These are phyloP conservation scores for Erigeron canadensis DNA, from an alignment of 129 eudicot species.

Conservation along the genomic window DNA sequence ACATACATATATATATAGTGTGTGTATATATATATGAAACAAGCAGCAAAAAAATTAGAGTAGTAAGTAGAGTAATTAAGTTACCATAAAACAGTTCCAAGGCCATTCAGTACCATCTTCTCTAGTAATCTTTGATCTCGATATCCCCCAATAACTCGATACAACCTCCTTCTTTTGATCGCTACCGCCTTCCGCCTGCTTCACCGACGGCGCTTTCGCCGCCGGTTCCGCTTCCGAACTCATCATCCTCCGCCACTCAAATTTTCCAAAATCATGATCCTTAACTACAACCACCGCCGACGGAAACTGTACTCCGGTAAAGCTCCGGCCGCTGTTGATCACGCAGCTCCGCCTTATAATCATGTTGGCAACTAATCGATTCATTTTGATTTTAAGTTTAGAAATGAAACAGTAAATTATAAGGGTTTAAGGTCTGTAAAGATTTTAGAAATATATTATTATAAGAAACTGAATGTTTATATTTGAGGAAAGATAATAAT, in stretches of 20 bases:
- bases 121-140: conserved; percentile 45
- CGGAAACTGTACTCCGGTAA: conserved; percentile 32
- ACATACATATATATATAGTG: neutral
- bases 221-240: conserved; percentile 39
- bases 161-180: conserved; percentile 30
- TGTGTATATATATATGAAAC: neutral
- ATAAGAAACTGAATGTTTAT: conserved; percentile 11
- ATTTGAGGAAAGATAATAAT: neutral
- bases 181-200: conserved; percentile 24
- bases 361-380: conserved; percentile 48
- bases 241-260: conserved; percentile 60
- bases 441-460: conserved; percentile 19
- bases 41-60: neutral
- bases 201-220: conserved; percentile 32
- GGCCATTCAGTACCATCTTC: conserved; percentile 95
- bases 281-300: conserved; percentile 28
- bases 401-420: neutral
- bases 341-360: conserved; percentile 35
- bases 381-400: conserved; percentile 39
- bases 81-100: conserved; percentile 99
- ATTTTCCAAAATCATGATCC: conserved; percentile 28
- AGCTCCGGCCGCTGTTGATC: conserved; percentile 33
- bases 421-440: conserved; percentile 1
- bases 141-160: conserved; percentile 83
- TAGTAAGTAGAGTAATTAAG: neutral